Evolutionary conservation across 768 basidiomycete genomes (phyloP), one percentile per base, ranked within the genome.

Genomic region (Lactifluus volemus): DNA sequence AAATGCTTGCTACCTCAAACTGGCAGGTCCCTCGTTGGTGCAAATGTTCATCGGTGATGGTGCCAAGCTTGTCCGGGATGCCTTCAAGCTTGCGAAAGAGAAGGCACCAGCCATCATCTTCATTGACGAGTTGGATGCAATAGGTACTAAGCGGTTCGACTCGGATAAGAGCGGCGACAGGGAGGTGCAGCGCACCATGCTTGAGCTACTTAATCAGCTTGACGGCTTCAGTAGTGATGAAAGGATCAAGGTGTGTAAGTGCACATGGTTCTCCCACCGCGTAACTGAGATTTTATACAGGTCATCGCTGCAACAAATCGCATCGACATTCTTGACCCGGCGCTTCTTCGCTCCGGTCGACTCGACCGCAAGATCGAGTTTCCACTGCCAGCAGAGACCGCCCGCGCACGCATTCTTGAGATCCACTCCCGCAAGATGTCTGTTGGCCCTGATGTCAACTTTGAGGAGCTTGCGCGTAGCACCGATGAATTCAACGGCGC

Each of bases 11-110:
- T 99, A 96, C 73, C 82, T 99, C 65, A 98, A 99, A 74, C 84
- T 99, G 30, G 97, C 97, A 39, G 97, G 93, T 19, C 96, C 97
- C 29, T 95, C 95, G 53, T 82, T 99, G 55, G 97, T 99, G 12
- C 97, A 99, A 75, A 99, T 98, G 97, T 99, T 96, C 74, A 99
- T 99, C 67, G 97, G 97, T 74, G 97, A 98, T 73, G 97, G 97
- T 69, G 97, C 97, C 57, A 98, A 98, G 73, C 84, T 99, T 53
- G 97, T 99, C 21, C 91, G 97, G 49, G 97, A 99, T 69, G 96
- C 96, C 3, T 98, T 99, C 71, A 94, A 95, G 49, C 81, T 99
- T 49, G 97, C 97, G 17, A 98, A 98, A 74, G 91, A 97, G 79
- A 98, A 98, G 70, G 91, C 94, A 1, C 95, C 95, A 6, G 89